Conservation (phyloP, 1,284 basidiomycete species). For the Malassezia caprae region DNA sequence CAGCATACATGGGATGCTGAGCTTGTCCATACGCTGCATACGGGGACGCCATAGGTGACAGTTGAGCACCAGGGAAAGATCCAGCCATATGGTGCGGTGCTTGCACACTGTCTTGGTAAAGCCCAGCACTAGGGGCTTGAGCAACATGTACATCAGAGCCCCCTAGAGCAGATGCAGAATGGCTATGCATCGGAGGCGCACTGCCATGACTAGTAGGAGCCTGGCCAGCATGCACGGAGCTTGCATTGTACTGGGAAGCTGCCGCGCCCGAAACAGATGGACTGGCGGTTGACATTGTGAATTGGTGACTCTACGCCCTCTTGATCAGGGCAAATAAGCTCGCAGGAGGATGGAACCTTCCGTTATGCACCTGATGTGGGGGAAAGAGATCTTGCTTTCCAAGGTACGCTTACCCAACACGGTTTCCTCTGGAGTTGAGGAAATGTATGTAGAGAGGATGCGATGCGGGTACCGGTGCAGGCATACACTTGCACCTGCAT, state of each 20-base stretch:
- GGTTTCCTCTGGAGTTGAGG: neutral
- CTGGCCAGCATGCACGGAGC: conserved; percentile 11
- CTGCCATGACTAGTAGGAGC: neutral
- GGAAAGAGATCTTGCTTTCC: neutral
- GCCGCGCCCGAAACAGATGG: conserved; percentile 13
- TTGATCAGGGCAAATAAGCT: neutral
- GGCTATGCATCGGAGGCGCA: conserved; percentile 12
- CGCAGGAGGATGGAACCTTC: neutral
- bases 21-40: conserved; percentile 12
- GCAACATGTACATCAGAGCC: conserved; percentile 13
- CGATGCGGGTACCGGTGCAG: conserved; percentile 11
- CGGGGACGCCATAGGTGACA: conserved; percentile 16
- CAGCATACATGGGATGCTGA: conserved; percentile 17
- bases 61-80: conserved; percentile 12
- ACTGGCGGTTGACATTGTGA: conserved; percentile 16
- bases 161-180: conserved; percentile 1
- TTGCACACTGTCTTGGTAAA: conserved; percentile 9
- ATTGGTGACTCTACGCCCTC: neutral
- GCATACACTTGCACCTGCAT: conserved; percentile 15
- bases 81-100: conserved; percentile 13
- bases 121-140: conserved; percentile 4
- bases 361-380: neutral
- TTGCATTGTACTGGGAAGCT: conserved; percentile 8
- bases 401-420: conserved; percentile 1
- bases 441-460: conserved; percentile 11